Conservation (phyloP, 108 stramenopile species). For the Fragilariopsis cylindrus region DNA sequence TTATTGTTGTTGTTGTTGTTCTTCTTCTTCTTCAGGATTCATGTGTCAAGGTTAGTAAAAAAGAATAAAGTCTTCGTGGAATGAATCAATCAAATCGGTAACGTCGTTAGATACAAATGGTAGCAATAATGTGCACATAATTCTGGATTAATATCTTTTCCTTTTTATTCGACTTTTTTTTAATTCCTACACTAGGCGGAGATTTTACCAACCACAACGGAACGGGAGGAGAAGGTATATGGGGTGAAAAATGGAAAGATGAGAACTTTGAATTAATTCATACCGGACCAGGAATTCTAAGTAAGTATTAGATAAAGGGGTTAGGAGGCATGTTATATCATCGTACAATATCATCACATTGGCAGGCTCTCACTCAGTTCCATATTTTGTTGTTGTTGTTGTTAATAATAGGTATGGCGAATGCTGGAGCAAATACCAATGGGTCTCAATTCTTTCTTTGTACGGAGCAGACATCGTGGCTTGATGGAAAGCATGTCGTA, state of each 20-base stretch:
- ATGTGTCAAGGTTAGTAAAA: conserved; percentile 51
- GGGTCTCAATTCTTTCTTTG: conserved; percentile 87
- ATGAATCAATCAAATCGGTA: too few species aligned
- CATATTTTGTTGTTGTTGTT: neutral
- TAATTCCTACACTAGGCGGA: conserved; percentile 75
- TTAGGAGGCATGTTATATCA: too few species aligned
- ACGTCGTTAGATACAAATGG: too few species aligned
- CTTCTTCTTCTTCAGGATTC: conserved; percentile 48
- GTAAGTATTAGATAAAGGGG: too few species aligned
- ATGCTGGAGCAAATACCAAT: conserved; percentile 93
- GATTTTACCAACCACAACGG: conserved; percentile 88
- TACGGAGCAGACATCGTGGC: conserved; percentile 92
- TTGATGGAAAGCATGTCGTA: conserved; percentile 94
- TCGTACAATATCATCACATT: too few species aligned
- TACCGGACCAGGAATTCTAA: conserved; percentile 37
- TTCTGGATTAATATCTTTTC: too few species aligned
- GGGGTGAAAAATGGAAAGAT: conserved; percentile 90
- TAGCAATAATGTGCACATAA: too few species aligned
- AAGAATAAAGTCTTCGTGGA: too few species aligned
- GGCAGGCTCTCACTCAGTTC: neutral
- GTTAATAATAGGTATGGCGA: conserved; percentile 76
- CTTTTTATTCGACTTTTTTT: neutral
- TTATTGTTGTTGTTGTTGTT: conserved; percentile 5
- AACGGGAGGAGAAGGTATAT: conserved; percentile 83
- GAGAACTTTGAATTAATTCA: conserved; percentile 94